These are phyloP conservation scores for Schizophyllum amplum DNA, from an alignment of 1,284 basidiomycete genomes.

Conservation along the genomic window DNA sequence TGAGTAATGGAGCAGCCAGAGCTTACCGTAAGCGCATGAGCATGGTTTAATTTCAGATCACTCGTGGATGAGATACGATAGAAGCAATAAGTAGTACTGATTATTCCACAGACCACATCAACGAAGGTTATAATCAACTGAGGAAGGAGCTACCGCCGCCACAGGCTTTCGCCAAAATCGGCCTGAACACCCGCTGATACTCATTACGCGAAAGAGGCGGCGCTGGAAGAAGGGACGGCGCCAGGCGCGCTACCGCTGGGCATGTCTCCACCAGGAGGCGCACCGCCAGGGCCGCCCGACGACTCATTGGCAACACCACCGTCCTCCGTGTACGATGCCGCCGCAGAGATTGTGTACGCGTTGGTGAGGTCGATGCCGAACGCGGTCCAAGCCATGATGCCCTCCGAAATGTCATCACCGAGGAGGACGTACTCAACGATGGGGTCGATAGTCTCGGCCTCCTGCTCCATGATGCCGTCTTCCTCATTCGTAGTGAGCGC, in stretches of 20 bases:
- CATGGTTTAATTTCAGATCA: too few relatives aligned
- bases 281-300: conserved; percentile 1
- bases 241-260: background rate
- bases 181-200: background rate
- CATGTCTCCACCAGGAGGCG: background rate
- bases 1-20: too few relatives aligned
- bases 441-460: conserved; percentile 12
- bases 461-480: conserved; percentile 12
- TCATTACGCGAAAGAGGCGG: background rate
- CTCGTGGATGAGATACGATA: too few relatives aligned
- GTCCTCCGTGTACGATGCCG: conserved; percentile 8
- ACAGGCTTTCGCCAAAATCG: background rate
- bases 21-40: too few relatives aligned
- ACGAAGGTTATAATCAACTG: too few relatives aligned
- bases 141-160: too few relatives aligned
- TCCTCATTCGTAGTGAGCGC: conserved; percentile 13
- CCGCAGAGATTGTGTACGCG: conserved; percentile 6
- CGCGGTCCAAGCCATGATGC: conserved; percentile 14
- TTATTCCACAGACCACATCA: too few relatives aligned
- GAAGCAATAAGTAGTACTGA: too few relatives aligned
- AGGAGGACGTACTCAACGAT: conserved; percentile 14
- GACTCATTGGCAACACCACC: conserved; percentile 10
- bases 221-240: background rate
- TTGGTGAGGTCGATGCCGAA: conserved; percentile 12
- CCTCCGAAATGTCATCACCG: conserved; percentile 12